A percentile compares a stretch with the other conserved stretches of the same genome.
Evolutionary conservation across 495 filamentous ascomycete genomes (phyloP).

Genomic region (Xeromyces bisporus): DNA sequence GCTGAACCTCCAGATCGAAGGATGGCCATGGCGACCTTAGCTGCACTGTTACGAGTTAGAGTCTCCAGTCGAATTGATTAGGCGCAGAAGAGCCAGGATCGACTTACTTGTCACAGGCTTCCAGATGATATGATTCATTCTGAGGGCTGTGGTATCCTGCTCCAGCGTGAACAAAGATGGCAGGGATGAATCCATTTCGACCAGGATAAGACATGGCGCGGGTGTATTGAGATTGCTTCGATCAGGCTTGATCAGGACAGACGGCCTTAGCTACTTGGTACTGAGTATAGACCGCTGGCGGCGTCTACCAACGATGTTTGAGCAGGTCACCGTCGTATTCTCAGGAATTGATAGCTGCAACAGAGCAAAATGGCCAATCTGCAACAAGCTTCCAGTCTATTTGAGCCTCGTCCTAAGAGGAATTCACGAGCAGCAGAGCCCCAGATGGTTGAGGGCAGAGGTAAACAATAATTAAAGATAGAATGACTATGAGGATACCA

Average conservation of each 20-base stretch:
- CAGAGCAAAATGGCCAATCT: background rate
- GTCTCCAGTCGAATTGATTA: background rate
- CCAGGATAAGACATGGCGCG: conserved; percentile 14
- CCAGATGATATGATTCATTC: conserved; percentile 69
- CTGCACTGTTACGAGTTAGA: conserved; percentile 41
- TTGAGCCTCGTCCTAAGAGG: background rate
- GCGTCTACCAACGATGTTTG: no score
- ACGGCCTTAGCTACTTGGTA: no score
- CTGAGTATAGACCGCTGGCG: no score
- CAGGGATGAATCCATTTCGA: conserved; percentile 31
- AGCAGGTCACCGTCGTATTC: no score
- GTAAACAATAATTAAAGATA: background rate
- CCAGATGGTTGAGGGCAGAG: background rate
- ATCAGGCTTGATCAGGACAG: no score
- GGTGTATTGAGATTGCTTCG: background rate
- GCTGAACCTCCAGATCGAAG: conserved; percentile 62
- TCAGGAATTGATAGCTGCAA: background rate
- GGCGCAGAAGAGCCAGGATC: background rate
- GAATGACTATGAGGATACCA: background rate
- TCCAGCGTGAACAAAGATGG: conserved; percentile 91
- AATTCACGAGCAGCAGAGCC: no score
- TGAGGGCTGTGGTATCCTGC: conserved; percentile 81
- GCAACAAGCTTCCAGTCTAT: background rate
- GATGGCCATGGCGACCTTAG: conserved; percentile 59
- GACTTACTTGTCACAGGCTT: conserved; percentile 72